phyloP scores from a whole-genome alignment of 2,329 filamentous ascomycete species.

The Claviceps monticola region DNA sequence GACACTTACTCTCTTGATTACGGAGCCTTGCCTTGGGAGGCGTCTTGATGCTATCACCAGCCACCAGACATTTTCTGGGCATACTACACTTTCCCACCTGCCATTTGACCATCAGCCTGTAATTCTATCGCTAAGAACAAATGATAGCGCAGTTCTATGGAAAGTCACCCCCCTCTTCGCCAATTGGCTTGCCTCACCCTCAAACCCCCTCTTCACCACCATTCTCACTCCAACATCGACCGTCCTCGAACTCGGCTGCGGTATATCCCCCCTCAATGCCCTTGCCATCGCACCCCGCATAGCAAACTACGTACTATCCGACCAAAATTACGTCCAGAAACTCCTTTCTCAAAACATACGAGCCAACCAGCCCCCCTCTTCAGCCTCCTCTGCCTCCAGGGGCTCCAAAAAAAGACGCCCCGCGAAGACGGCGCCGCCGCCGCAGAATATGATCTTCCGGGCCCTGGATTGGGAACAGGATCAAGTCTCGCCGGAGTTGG shows the following conservation, averaged over 20 bases:
- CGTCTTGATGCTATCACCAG: constrained; percentile 4
- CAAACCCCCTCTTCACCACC: constrained; percentile 46
- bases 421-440: neutral
- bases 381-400: constrained; percentile 14
- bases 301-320: constrained; percentile 60
- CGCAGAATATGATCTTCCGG: constrained; percentile 33
- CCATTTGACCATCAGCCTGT: too few species aligned
- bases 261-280: constrained; percentile 69
- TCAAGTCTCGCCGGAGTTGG: constrained; percentile 31
- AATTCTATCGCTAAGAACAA: too few species aligned
- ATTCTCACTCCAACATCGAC: constrained; percentile 41
- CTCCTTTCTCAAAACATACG: constrained; percentile 64
- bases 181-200: constrained; percentile 54
- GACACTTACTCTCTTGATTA: too few species aligned
- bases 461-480: constrained; percentile 75
- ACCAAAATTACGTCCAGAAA: constrained; percentile 73
- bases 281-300: constrained; percentile 51
- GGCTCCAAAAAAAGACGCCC: neutral
- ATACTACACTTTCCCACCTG: too few species aligned
- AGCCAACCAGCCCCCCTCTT: constrained; percentile 33
- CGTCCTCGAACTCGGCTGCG: constrained; percentile 76
- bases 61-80: neutral
- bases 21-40: too few species aligned
- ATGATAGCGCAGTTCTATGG: constrained; percentile 56
- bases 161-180: constrained; percentile 76